Evolutionary conservation across 225 moss, liverwort and hornwort species (phyloP), one percentile per base, ranked within the genome.

Genomic region (Antitrichia curtipendula): DNA sequence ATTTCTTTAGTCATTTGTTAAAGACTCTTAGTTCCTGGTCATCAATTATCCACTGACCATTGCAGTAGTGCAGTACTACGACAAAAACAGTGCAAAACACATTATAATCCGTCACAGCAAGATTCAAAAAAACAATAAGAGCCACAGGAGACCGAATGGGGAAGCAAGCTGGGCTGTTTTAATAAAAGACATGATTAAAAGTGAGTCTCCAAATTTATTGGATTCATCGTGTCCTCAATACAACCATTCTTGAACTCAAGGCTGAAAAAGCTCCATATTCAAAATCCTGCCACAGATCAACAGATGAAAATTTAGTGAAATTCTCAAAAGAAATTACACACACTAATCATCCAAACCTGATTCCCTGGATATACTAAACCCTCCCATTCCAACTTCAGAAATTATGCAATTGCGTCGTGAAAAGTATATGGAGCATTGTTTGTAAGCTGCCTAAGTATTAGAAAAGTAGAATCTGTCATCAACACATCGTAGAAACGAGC

Each of bases 211-310:
- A 54, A 19, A 57, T 85, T 87, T 38, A n/a, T 80, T 87, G 47
- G 64, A 65, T 90, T 74, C 78, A 68, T 57, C 50, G 27, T 75
- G 70, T 69, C 62, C 56, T 72, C 40, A 65, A 81, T 62, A 61
- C 54, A 86, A 66, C 86, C 83, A 80, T 69, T 86, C 88, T 81
- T 77, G 81, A 34, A 81, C 58, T 79, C 88, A 66, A 52, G 65
- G 62, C 75, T 80, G 68, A 54, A 79, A 65, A 88, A 52, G 75
- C 83, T 90, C 54, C 87, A 73, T 52, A 47, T 52, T 68, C 74
- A 36, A 81, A 70, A 86, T 76, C 86, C 92, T 90, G 92, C 84
- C 81, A 86, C 53, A 83, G 28, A 85, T 24, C 59, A 82, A 19
- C 9, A 25, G 22, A 87, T 53, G 64, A 73, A 79, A 49, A 50